Base-by-base conservation (phyloP, 179 eudicot genomes). In the Silene coronaria region DNA sequence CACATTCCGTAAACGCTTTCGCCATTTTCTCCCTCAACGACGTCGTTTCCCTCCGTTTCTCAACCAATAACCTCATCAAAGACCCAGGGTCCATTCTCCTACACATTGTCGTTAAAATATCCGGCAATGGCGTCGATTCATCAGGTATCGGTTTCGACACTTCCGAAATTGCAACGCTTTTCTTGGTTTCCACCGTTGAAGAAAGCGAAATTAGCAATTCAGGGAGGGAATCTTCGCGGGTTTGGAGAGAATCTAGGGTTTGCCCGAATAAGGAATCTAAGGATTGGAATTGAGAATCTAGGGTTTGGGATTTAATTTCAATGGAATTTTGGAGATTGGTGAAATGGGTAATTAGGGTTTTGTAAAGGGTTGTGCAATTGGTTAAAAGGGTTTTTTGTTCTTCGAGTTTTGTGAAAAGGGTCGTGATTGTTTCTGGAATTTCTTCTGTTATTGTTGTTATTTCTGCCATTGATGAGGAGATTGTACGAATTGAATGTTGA, bases 341-440 rank as follows among this genome's bases (percentile, higher is more conserved):
- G 86, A 83, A 88, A 42, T 85, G 87, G 26, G 81, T 53, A 5
- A 78, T 80, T 79, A 88, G 84, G 86, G 87, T 75, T 84, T 84
- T 79, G 86, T 85, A 82, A 26, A 85, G 75, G 12, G 82, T 74
- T 0, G 81, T 75, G 64, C 83, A 77, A 62, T 78, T 78, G 1
- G 76, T 68, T 59, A 87, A 81, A 69, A 87, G 74, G 66, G 83
- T 34, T 78, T 80, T 83, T 53, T 80, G 80, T 11, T 81, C 24
- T 70, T 86, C 89, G 63, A 88, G 85, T 2, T 83, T 74, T 27
- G 58, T 75, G 87, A 88, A 84, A 81, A 74, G 78, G 68, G 14
- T 76, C 1, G 61, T 64, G 66, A 86, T 72, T 34, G 21, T 53
- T 55, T 27, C 5, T 10, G 74, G 74, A 16, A 55, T 57, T 13